Conservation (phyloP, 192 early-diverging fungal species). For the Fimicolochytrium jonesii region DNA sequence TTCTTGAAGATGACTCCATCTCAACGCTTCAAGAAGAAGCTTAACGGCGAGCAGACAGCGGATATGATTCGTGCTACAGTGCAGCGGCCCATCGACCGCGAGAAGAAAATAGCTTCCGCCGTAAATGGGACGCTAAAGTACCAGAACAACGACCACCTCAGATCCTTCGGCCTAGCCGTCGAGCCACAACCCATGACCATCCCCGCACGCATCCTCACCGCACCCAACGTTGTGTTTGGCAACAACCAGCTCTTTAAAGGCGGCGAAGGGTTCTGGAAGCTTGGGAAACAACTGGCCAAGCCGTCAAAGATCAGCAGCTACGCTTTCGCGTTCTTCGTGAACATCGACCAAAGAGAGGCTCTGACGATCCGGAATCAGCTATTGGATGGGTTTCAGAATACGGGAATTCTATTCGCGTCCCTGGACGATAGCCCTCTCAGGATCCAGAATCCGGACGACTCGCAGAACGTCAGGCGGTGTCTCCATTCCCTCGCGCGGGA, state of each 20-base stretch:
- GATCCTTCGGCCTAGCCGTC: slow-evolving; percentile 46
- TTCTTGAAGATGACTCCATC: slow-evolving; percentile 22
- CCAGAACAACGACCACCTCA: slow-evolving; percentile 55
- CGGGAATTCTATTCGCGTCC: background rate
- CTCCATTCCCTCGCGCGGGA: slow-evolving; percentile 38
- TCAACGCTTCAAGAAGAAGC: slow-evolving; percentile 19
- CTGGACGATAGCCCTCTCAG: background rate
- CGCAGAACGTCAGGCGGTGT: slow-evolving; percentile 26
- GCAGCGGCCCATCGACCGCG: slow-evolving; percentile 17
- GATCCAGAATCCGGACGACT: background rate
- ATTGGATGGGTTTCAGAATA: background rate
- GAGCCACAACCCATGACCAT: slow-evolving; percentile 14
- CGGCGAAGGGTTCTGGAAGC: background rate
- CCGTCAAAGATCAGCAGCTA: background rate
- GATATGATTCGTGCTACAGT: slow-evolving; percentile 37
- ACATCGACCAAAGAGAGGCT: slow-evolving; percentile 2
- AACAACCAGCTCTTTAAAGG: background rate
- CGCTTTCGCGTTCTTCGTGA: slow-evolving; percentile 23
- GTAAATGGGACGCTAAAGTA: slow-evolving; percentile 46
- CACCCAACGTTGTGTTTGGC: slow-evolving; percentile 50
- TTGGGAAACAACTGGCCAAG: background rate
- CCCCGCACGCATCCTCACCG: slow-evolving; percentile 57
- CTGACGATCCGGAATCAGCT: background rate
- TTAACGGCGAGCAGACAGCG: slow-evolving; percentile 30
- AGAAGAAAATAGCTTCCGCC: slow-evolving; percentile 57